Conservation (phyloP, 495 filamentous ascomycete genomes). For the Podospora anserina region DNA sequence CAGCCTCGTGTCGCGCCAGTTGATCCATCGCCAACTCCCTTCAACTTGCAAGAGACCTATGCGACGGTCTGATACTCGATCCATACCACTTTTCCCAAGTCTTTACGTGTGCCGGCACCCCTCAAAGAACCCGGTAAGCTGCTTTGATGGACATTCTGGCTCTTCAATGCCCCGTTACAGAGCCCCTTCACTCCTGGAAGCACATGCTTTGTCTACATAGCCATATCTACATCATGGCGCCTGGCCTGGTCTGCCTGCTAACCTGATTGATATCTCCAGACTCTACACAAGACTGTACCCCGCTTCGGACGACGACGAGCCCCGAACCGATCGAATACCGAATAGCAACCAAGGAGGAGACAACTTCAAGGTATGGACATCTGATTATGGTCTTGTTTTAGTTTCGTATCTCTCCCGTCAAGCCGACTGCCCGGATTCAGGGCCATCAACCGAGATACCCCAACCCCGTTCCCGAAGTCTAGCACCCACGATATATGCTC, state of each 20-base stretch:
- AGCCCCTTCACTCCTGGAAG: neutral
- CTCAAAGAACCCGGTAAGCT: neutral
- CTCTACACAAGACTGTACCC: neutral
- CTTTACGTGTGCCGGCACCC: neutral
- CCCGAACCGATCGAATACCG: neutral
- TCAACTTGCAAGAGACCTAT: neutral
- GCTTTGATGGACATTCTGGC: neutral
- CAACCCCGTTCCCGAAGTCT: neutral
- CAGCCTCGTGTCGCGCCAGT: neutral
- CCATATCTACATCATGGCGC: neutral
- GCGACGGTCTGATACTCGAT: neutral
- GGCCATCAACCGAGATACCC: neutral
- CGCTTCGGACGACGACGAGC: neutral
- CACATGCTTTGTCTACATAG: neutral
- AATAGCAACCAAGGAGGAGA: neutral
- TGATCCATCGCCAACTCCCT: neutral
- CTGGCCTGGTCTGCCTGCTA: neutral
- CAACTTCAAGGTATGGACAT: neutral
- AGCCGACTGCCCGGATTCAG: neutral
- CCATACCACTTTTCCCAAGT: neutral
- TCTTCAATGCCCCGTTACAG: neutral
- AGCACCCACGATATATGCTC: neutral
- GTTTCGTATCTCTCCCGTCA: neutral
- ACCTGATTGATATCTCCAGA: neutral
- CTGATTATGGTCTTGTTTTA: neutral